These are phyloP conservation scores for Ogataea pignaliae DNA, from an alignment of 805 yeast species.

Conservation along the genomic window DNA sequence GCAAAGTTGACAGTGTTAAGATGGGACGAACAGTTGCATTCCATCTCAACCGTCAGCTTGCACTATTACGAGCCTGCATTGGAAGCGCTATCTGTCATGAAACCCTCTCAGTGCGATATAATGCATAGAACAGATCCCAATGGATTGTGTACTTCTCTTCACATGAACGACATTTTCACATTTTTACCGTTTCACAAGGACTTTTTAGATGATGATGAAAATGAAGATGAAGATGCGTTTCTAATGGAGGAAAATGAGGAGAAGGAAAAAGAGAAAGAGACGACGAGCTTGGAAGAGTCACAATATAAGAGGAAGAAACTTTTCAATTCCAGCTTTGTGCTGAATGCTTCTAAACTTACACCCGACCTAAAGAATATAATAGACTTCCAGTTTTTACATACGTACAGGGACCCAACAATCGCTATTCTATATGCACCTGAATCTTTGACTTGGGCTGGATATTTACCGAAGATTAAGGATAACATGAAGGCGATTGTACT, in stretches of 20 bases:
- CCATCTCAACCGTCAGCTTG: slow-evolving; percentile 68
- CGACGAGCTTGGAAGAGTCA: slow-evolving; percentile 1
- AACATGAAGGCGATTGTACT: slow-evolving; percentile 57
- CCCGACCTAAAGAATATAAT: slow-evolving; percentile 55
- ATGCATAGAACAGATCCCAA: slow-evolving; percentile 60
- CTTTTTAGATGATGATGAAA: slow-evolving; percentile 40
- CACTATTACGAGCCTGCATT: slow-evolving; percentile 82
- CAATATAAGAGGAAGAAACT: slow-evolving; percentile 22
- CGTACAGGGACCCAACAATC: slow-evolving; percentile 78
- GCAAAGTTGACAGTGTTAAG: slow-evolving; percentile 76
- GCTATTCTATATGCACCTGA: slow-evolving; percentile 31
- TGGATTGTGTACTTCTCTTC: slow-evolving; percentile 48
- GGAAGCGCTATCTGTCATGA: slow-evolving; percentile 43
- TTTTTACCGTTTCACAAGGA: slow-evolving; percentile 58
- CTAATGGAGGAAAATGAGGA: slow-evolving; percentile 18
- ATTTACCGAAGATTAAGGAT: slow-evolving; percentile 56
- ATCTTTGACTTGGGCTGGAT: slow-evolving; percentile 70
- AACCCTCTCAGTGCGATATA: slow-evolving; percentile 33
- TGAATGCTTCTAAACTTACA: slow-evolving; percentile 55
- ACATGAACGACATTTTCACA: slow-evolving; percentile 65
- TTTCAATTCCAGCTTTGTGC: slow-evolving; percentile 52
- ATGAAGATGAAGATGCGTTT: slow-evolving; percentile 30
- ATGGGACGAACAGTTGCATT: slow-evolving; percentile 56
- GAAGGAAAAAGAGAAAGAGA: slow-evolving; percentile 2
- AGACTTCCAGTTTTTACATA: slow-evolving; percentile 66